phyloP scores from a whole-genome alignment of 805 yeast species.

The Yarrowia deformans region DNA sequence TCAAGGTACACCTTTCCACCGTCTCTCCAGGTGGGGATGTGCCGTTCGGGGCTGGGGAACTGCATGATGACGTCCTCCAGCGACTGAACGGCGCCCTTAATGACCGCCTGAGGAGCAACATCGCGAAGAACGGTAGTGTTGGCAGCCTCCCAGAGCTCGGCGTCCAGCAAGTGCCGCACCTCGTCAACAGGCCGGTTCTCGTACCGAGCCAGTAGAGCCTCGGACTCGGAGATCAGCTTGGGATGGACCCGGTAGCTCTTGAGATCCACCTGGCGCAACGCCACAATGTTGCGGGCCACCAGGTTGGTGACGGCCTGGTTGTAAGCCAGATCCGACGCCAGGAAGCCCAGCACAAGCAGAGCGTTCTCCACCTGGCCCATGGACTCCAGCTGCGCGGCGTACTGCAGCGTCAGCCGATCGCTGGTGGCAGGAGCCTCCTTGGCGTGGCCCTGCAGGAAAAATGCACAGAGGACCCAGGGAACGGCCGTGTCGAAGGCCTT shows the following conservation, averaged over 20 bases:
- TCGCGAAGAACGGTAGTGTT: constrained; percentile 61
- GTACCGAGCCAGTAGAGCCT: constrained; percentile 63
- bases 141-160: constrained; percentile 67
- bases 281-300: constrained; percentile 13
- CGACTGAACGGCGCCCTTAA: constrained; percentile 53
- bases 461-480: constrained; percentile 43
- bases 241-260: not conserved
- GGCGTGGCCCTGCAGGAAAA: constrained; percentile 40
- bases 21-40: constrained; percentile 47
- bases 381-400: constrained; percentile 33
- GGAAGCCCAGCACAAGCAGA: constrained; percentile 26
- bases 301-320: constrained; percentile 11
- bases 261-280: not conserved
- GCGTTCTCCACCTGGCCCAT: constrained; percentile 18
- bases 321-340: constrained; percentile 17
- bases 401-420: not conserved
- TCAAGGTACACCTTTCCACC: constrained; percentile 53
- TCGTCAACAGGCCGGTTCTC: constrained; percentile 64
- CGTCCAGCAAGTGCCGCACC: constrained; percentile 66
- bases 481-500: constrained; percentile 41
- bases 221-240: constrained; percentile 44
- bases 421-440: constrained; percentile 8
- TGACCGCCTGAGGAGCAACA: constrained; percentile 78
- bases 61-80: constrained; percentile 45
- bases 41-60: constrained; percentile 41